Conservation (phyloP, 1,284 basidiomycete genomes). For the Lentinula novae-zelandiae region DNA sequence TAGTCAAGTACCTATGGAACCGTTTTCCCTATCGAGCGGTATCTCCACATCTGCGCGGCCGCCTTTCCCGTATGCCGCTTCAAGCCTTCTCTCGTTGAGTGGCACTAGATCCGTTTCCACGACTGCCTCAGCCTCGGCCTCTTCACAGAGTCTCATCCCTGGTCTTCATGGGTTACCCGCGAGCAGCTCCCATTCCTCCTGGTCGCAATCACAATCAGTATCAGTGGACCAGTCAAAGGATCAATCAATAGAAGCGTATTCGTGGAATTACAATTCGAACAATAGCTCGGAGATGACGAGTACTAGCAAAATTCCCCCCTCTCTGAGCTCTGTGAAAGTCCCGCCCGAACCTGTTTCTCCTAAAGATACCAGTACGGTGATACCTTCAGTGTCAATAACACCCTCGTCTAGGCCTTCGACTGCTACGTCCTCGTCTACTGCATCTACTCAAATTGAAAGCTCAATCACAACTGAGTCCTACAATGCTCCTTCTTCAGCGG, state of each 20-base stretch:
- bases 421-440: neutral
- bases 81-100: neutral
- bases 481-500: neutral
- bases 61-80: neutral
- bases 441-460: neutral
- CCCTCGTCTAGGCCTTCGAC: constrained; percentile 7
- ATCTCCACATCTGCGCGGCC: neutral
- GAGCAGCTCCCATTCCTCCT: constrained; percentile 8
- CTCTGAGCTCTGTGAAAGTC: neutral
- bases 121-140: neutral
- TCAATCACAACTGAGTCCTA: too few relatives aligned
- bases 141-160: neutral
- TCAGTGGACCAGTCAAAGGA: neutral
- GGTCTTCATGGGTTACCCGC: neutral
- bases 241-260: neutral
- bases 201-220: neutral
- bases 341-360: neutral
- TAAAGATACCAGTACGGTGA: neutral
- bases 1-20: neutral
- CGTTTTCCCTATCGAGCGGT: neutral
- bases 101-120: neutral
- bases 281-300: neutral
- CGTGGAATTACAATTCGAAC: neutral
- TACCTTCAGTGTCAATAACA: neutral
- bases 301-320: neutral